Conservation (phyloP, 2,329 filamentous ascomycete genomes). For the Sporothrix protearum region DNA sequence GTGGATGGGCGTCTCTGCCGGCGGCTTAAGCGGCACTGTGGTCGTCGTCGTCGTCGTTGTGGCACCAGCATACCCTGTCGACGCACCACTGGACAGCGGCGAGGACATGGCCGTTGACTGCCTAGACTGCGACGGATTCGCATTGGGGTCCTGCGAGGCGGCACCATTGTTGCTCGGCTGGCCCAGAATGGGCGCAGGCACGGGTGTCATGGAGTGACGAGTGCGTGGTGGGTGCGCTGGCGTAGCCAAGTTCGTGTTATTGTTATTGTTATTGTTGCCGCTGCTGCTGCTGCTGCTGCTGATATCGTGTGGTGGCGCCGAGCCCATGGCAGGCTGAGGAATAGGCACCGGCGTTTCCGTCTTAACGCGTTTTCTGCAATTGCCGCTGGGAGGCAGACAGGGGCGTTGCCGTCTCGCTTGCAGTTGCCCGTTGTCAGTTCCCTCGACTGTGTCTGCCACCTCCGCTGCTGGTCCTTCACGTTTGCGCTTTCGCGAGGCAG, state of each 20-base stretch:
- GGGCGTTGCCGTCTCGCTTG: neutral
- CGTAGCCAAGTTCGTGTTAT: conserved; percentile 25
- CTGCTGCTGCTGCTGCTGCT: neutral
- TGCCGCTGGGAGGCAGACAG: neutral
- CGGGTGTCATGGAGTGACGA: conserved; percentile 34
- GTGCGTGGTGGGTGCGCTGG: conserved; percentile 27
- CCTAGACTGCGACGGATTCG: conserved; percentile 11
- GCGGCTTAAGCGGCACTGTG: conserved; percentile 32
- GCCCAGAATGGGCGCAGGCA: conserved; percentile 34
- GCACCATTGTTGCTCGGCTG: conserved; percentile 23
- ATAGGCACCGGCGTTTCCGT: conserved; percentile 41
- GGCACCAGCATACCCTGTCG: conserved; percentile 3
- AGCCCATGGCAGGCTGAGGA: conserved; percentile 32
- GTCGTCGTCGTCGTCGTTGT: conserved; percentile 29
- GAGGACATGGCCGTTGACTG: conserved; percentile 20
- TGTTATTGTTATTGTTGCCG: conserved; percentile 17
- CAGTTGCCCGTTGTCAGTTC: neutral
- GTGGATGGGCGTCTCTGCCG: conserved; percentile 35
- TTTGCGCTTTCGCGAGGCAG: conserved; percentile 37
- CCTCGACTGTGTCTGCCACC: conserved; percentile 19
- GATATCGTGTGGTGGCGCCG: conserved; percentile 29
- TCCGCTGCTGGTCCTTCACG: conserved; percentile 33
- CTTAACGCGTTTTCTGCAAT: conserved; percentile 38
- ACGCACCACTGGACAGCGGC: conserved; percentile 17
- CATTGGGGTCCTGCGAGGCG: conserved; percentile 31